Evolutionary conservation across 257 asterid genomes (phyloP).

Genomic region (Prunella vulgaris): DNA sequence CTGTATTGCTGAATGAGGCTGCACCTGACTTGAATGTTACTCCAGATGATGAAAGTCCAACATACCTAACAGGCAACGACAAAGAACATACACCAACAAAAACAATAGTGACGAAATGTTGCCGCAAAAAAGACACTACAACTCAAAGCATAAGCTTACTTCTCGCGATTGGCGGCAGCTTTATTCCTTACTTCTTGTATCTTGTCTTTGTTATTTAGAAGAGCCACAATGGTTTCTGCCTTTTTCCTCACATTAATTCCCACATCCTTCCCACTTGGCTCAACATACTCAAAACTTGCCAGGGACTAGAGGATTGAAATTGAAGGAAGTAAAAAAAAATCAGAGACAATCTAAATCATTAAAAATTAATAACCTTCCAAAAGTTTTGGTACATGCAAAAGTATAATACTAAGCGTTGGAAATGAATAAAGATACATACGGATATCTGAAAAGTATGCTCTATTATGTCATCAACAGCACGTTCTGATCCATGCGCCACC

Average conservation of each 20-base stretch:
- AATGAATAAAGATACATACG: constrained; percentile 44
- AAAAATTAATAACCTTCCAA: not conserved
- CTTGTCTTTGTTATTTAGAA: constrained; percentile 82
- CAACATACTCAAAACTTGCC: constrained; percentile 83
- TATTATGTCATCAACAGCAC: constrained; percentile 90
- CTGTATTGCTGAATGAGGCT: constrained; percentile 58
- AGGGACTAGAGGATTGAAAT: constrained; percentile 52
- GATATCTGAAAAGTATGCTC: constrained; percentile 93
- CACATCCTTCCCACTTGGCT: constrained; percentile 83
- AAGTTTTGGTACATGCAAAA: not conserved
- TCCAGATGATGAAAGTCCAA: constrained; percentile 93
- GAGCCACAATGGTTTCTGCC: constrained; percentile 75
- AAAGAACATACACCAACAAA: constrained; percentile 17
- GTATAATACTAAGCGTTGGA: not conserved
- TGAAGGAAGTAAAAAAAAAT: constrained; percentile 17
- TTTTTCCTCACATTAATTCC: constrained; percentile 90
- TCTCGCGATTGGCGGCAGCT: constrained; percentile 86
- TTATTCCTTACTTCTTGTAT: constrained; percentile 78
- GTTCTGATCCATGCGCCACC: constrained; percentile 96
- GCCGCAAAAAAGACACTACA: constrained; percentile 18
- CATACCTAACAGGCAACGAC: constrained; percentile 44
- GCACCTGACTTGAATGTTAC: constrained; percentile 67
- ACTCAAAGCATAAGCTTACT: constrained; percentile 45
- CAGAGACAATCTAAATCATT: constrained; percentile 1
- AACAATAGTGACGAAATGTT: constrained; percentile 5